Conservation (phyloP, 805 yeast genomes). For the Teunomyces aglyptinius region DNA sequence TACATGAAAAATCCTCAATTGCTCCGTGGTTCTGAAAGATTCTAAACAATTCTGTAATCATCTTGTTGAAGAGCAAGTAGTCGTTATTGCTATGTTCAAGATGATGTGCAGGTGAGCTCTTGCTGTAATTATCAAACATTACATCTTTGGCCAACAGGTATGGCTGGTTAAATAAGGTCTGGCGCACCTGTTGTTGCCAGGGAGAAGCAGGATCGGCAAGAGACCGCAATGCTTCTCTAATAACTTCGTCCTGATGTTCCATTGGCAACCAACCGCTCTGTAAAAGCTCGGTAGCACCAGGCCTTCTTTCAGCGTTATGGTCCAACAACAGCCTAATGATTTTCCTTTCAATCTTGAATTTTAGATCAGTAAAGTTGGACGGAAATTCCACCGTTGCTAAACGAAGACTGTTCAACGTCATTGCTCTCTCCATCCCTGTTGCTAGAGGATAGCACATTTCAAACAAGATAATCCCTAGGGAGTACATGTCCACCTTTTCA, state of each 20-base stretch:
- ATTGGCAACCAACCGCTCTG: constrained; percentile 84
- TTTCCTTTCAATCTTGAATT: constrained; percentile 57
- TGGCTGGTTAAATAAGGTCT: constrained; percentile 80
- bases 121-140: constrained; percentile 60
- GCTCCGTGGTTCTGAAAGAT: constrained; percentile 86
- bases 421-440: constrained; percentile 94
- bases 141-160: constrained; percentile 82
- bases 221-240: constrained; percentile 82
- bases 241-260: constrained; percentile 84
- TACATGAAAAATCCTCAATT: constrained; percentile 66
- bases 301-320: constrained; percentile 77
- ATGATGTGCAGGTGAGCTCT: constrained; percentile 21
- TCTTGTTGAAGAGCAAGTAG: constrained; percentile 56
- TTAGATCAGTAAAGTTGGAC: constrained; percentile 52
- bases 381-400: constrained; percentile 66
- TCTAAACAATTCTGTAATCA: constrained; percentile 56
- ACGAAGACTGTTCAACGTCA: constrained; percentile 66
- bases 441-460: constrained; percentile 84
- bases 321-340: constrained; percentile 67
- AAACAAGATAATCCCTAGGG: constrained; percentile 90
- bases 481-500: constrained; percentile 94
- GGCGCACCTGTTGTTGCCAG: constrained; percentile 91
- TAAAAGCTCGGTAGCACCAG: constrained; percentile 72
- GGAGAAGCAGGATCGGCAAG: constrained; percentile 88
- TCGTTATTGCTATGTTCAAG: constrained; percentile 36